Base-by-base conservation (phyloP, 768 basidiomycete species). In the Lentinus tigrinus region DNA sequence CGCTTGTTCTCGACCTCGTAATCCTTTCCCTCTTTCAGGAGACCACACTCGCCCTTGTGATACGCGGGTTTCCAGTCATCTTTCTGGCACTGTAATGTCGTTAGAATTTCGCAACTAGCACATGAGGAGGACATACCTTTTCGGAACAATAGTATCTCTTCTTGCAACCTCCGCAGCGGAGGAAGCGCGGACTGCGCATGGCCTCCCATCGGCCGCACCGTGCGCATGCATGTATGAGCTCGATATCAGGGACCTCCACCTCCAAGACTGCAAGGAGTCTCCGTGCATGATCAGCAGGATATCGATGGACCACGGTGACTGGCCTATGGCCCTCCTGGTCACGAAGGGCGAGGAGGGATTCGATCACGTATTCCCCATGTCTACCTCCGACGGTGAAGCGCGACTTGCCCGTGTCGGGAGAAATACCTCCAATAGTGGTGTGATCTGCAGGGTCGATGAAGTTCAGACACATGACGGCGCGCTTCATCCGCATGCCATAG, bases 141-240 rank as follows among this genome's bases (percentile, higher is more conserved):
- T 28, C 37, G 10, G 58, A 60, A 40, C 58, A 60, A 42, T 60
- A 54, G 10, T 38, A 54, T 39, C 53, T 54, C 19, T 21, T 19
- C 42, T 50, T 47, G 42, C 58, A 60, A 16, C 38, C 21, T 2
- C 42, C 42, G 31, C 58, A 60, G 13, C 47, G 46, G 37, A n/a
- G 38, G 27, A 60, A 60, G 36, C 59, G 59, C 37, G 47, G 54
- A 10, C 21, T 36, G 9, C 4, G 16, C 31, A n/a, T 6, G 9
- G 47, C 16, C 47, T 59, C 58, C 58, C 58, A 59, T 24, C 17
- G 17, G 19, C 53, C 53, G 40, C 58, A 59, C 21, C 52, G 58
- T 13, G 58, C 58, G 28, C 58, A 59, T 7, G 39, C 42, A 26
- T 44, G 37, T 7, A 51, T 23, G 42, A 58, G 39, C 36, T 52